phyloP scores from a whole-genome alignment of 176 grass and related monocot species.

The bread wheat (Triticum aestivum) region DNA sequence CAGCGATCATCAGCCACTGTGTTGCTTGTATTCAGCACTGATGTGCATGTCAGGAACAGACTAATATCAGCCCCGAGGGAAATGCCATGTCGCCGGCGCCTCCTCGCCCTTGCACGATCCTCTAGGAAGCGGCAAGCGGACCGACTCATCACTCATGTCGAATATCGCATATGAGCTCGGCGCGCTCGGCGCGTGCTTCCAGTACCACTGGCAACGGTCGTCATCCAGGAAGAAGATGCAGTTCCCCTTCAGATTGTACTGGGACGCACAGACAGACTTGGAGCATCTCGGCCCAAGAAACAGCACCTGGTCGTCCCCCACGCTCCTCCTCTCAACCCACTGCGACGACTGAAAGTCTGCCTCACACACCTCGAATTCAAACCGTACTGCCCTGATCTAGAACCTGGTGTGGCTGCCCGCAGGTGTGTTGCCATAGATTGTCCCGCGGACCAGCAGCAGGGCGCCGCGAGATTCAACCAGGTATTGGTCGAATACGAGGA shows the following conservation, averaged over 20 bases:
- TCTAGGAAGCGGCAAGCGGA: not conserved
- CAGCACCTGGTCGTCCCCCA: constrained; percentile 12
- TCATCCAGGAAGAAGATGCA: constrained; percentile 20
- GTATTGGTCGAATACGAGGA: not conserved
- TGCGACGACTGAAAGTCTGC: not conserved
- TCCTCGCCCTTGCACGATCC: not conserved
- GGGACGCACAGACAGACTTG: constrained; percentile 9
- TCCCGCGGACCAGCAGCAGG: not conserved
- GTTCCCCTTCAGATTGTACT: constrained; percentile 22
- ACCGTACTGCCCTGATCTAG: not conserved
- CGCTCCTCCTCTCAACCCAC: not conserved
- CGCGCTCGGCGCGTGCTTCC: not conserved
- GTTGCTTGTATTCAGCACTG: not conserved
- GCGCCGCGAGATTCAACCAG: not conserved
- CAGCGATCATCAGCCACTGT: not conserved
- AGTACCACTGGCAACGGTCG: not conserved
- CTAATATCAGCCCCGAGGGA: not conserved
- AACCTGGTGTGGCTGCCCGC: not conserved
- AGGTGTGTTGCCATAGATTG: not conserved
- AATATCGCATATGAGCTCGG: not conserved
- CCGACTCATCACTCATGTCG: not conserved
- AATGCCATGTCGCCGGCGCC: constrained; percentile 14
- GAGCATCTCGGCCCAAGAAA: constrained; percentile 16
- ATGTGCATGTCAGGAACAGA: not conserved
- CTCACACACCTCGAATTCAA: constrained; percentile 15